Evolutionary conservation across 2,329 filamentous ascomycete genomes (phyloP), one percentile per base, ranked within the genome.

Genomic region (Nothophaeocryptopus gaeumannii): DNA sequence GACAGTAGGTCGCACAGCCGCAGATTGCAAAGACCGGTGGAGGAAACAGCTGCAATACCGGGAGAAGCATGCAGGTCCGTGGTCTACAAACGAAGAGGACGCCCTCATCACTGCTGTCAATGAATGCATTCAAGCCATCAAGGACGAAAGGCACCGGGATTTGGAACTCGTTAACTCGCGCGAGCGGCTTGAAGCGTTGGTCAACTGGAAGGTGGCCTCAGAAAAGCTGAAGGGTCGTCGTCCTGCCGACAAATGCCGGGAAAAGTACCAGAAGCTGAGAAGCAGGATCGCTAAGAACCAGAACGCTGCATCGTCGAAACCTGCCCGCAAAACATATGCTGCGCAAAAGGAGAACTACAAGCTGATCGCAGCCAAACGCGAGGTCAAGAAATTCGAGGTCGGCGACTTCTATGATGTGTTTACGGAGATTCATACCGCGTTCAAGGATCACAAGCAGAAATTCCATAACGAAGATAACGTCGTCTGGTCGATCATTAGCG

Each of bases 11-110:
- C 82, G 87, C 5, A 78, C 82, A 34, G 74, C 79, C 0, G 79
- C 82, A 52, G 85, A 89, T 62, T 76, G 84, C 45, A 79, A 85
- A 43, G 85, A 89, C 64, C 81, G 86, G 3, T 88, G 84, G 73
- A 77, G 83, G 34, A 86, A 88, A 59, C 83, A 85, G 59, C 70
- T 86, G 15, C 70, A 83, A 39, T 83, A 80, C 14, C 73, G 78
- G 5, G 75, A 73, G 0, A 71, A 74, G 48, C 74, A 74, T 30
- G 77, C 73, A 36, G 77, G 79, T 31, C 66, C 70, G 1, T 90
- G 87, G 86, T 74, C 72, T 1, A 68, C 77, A 13, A 72, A 77
- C 0, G 86, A 90, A 59, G 82, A 86, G 60, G 66, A 70, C 0
- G 68, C 64, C 8, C 69, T 88, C 20, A 71, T 73, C 1, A 64